phyloP scores from a whole-genome alignment of 2,329 filamentous ascomycete species.

The Sporothrix brunneoviolacea region DNA sequence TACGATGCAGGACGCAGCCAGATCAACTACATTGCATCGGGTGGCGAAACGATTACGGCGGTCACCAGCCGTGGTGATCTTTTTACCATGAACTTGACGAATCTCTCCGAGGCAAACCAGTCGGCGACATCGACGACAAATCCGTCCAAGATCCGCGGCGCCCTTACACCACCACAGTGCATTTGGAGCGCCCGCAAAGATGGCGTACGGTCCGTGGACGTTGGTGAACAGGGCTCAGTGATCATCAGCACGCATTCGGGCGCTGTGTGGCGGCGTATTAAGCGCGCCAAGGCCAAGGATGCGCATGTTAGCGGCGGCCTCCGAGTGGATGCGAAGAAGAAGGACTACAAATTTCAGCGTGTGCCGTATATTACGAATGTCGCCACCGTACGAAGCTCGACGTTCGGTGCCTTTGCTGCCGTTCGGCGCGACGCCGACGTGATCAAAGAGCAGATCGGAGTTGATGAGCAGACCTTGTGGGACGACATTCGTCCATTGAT shows the following conservation, averaged over 20 bases:
- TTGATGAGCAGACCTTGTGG: slow-evolving; percentile 65
- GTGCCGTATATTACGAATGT: slow-evolving; percentile 84
- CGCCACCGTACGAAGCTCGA: slow-evolving; percentile 75
- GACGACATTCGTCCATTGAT: slow-evolving; percentile 65
- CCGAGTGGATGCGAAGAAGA: slow-evolving; percentile 53
- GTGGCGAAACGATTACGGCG: slow-evolving; percentile 87
- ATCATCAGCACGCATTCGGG: slow-evolving; percentile 90
- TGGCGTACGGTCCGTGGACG: slow-evolving; percentile 76
- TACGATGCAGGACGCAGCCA: slow-evolving; percentile 56
- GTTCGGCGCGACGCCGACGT: slow-evolving; percentile 79
- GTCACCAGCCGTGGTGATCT: slow-evolving; percentile 79
- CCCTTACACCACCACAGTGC: slow-evolving; percentile 68
- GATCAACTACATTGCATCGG: slow-evolving; percentile 71
- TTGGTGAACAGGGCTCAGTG: slow-evolving; percentile 89
- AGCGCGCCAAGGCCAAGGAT: slow-evolving; percentile 73
- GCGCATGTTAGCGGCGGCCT: slow-evolving; percentile 31
- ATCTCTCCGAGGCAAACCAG: slow-evolving; percentile 56
- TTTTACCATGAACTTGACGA: slow-evolving; percentile 74
- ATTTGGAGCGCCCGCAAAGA: slow-evolving; percentile 88
- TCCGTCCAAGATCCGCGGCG: slow-evolving; percentile 79
- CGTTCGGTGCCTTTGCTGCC: slow-evolving; percentile 83
- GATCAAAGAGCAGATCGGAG: slow-evolving; percentile 61
- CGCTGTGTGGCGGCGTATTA: slow-evolving; percentile 85
- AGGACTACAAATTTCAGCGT: slow-evolving; percentile 93
- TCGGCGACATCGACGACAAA: slow-evolving; percentile 75